Evolutionary conservation across 2,329 filamentous ascomycete genomes (phyloP), one percentile per base, ranked within the genome.

Genomic region (Aspergillus uvarum): DNA sequence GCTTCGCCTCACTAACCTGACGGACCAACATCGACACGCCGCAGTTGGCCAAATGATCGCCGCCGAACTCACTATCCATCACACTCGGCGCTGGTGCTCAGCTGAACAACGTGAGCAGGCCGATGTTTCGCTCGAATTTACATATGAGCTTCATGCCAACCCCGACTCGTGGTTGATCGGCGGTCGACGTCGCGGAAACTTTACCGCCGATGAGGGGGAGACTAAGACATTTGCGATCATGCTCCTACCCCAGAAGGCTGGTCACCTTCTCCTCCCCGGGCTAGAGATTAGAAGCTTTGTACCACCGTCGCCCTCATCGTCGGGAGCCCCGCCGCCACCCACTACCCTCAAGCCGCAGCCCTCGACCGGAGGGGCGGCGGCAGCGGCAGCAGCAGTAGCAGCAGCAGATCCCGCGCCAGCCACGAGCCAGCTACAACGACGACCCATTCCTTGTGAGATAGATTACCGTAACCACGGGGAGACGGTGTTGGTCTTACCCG

Each of bases 151-250:
- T 22, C 86, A 87, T 14, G 88, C 89, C 0, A 85, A 87, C 16
- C 79, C 84, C 2, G 92, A 94, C 44, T 83, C 85, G 0, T 98
- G 94, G 94, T 84, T 97, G 1, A 80, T 98, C 3, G 93, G 92
- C 22, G 94, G 93, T 0, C 86, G 89, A 48, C 84, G 90, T 52
- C 89, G 91, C 64, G 90, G 89, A 0, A 90, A 91, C 70, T 96
- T 96, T 69, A 83, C 69, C 5, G 74, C 74, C 7, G 63, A 69
- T 53, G 78, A 85, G 63, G 79, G 77, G 49, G 80, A 85, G 59
- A 70, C 70, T 4, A 72, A 68, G 26, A 76, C 74, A 4, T 87
- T 96, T 63, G 84, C 87, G 0, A 77, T 98, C 7, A 80, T 96
- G 56, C 80, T 98, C 10, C 86, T 98, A 12, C 92, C 95, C 0